phyloP scores from a whole-genome alignment of 441 rosid species.

The Kokia cookei region DNA sequence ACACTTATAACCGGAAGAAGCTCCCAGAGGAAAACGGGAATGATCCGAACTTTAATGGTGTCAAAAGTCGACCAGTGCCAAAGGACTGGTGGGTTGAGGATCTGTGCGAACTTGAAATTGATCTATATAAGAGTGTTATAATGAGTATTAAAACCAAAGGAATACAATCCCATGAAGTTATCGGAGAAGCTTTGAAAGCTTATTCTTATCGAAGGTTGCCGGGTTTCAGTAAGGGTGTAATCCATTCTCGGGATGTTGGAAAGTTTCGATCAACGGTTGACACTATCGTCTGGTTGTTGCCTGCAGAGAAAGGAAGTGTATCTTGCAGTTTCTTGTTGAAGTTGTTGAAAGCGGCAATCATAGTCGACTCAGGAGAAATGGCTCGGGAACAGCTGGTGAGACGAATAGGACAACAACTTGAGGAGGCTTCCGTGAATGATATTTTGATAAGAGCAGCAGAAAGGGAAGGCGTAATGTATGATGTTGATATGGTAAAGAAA shows the following conservation, averaged over 20 bases:
- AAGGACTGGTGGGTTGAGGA: constrained; percentile 94
- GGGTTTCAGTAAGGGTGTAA: constrained; percentile 45
- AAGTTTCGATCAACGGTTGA: constrained; percentile 51
- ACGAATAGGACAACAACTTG: constrained; percentile 70
- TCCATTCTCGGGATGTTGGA: constrained; percentile 36
- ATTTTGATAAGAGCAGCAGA: constrained; percentile 51
- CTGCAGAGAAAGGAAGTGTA: constrained; percentile 58
- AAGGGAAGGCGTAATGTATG: constrained; percentile 42
- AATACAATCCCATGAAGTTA: constrained; percentile 36
- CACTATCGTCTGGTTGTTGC: constrained; percentile 51
- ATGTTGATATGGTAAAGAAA: constrained; percentile 50
- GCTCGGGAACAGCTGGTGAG: constrained; percentile 41
- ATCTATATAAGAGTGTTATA: constrained; percentile 50
- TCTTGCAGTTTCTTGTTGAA: constrained; percentile 74
- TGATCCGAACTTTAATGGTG: constrained; percentile 23
- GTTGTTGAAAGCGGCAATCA: constrained; percentile 58
- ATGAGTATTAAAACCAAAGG: constrained; percentile 39
- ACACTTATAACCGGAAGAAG: constrained; percentile 61
- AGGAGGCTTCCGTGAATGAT: constrained; percentile 62
- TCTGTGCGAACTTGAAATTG: constrained; percentile 70
- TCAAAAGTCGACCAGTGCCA: constrained; percentile 48
- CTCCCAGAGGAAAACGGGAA: constrained; percentile 50
- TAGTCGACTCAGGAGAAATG: constrained; percentile 42
- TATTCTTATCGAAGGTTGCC: constrained; percentile 66
- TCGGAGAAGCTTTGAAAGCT: constrained; percentile 82